Evolutionary conservation across 78 protist genomes (phyloP).

Genomic region (Dictyostelium brefeldianum): DNA sequence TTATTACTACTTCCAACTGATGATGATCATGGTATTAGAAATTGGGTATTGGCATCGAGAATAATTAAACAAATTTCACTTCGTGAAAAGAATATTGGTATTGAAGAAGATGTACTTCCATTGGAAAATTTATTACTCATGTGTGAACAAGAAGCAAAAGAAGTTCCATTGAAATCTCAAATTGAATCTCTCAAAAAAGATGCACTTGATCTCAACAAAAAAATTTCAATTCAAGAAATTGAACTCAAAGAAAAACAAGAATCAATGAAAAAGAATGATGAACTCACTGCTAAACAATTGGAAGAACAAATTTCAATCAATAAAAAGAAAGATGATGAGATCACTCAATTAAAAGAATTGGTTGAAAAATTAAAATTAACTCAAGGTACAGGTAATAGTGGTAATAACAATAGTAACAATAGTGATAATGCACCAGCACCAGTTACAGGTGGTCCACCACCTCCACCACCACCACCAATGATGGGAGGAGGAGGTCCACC

Average conservation of each 20-base stretch:
- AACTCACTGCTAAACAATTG: constrained; percentile 14
- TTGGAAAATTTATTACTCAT: constrained; percentile 61
- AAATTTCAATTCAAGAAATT: constrained; percentile 51
- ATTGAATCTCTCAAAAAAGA: constrained; percentile 43
- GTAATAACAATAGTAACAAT: no score
- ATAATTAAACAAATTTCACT: constrained; percentile 68
- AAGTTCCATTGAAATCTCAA: constrained; percentile 55
- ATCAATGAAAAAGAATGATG: constrained; percentile 56
- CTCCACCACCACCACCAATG: constrained; percentile 45
- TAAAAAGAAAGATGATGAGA: constrained; percentile 53
- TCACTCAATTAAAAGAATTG: constrained; percentile 6
- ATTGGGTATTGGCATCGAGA: constrained; percentile 74
- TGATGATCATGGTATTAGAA: constrained; percentile 54
- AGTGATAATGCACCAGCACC: not conserved
- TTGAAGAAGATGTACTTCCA: constrained; percentile 56
- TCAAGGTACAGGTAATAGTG: not conserved
- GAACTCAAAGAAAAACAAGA: constrained; percentile 69
- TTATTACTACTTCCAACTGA: constrained; percentile 50
- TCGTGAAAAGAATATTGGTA: constrained; percentile 60
- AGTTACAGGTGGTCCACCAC: constrained; percentile 35
- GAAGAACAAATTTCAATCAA: constrained; percentile 24
- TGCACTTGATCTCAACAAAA: constrained; percentile 40
- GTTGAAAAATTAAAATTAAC: constrained; percentile 23
- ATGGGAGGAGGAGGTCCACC: constrained; percentile 62
- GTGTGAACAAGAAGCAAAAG: constrained; percentile 79